Conservation (phyloP, 169 alveolate species). For the Toxoplasma gondii region DNA sequence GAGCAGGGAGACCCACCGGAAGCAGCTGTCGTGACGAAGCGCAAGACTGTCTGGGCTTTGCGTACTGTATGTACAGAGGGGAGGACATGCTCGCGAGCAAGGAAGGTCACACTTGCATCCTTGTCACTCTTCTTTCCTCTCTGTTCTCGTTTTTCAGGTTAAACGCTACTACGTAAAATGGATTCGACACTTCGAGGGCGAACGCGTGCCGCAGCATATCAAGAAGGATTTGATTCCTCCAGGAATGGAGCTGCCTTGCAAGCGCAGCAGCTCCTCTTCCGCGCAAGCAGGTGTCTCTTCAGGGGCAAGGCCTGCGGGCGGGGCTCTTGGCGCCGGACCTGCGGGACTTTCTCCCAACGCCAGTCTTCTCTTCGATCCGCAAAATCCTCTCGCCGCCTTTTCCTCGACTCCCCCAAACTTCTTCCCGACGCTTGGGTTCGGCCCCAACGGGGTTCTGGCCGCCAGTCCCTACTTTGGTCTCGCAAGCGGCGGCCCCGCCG, state of each 20-base stretch:
- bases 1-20: too few relatives aligned
- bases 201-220: conserved; percentile 43
- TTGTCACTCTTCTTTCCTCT: too few relatives aligned
- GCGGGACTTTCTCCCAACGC: background rate
- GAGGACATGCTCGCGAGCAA: too few relatives aligned
- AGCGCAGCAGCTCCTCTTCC: background rate
- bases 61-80: too few relatives aligned
- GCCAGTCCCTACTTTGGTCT: background rate
- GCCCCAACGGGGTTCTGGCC: background rate
- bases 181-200: conserved; percentile 61
- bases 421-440: background rate
- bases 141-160: conserved; percentile 9
- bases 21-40: too few relatives aligned
- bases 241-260: conserved; percentile 31
- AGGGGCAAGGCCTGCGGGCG: background rate
- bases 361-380: background rate
- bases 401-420: background rate
- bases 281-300: background rate
- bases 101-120: too few relatives aligned
- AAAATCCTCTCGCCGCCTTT: background rate
- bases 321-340: background rate
- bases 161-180: conserved; percentile 52
- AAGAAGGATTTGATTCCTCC: conserved; percentile 51
- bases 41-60: too few relatives aligned
- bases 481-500: background rate